These are phyloP conservation scores for Neobulgaria alba DNA, from an alignment of 2,329 filamentous ascomycete species.

Conservation along the genomic window DNA sequence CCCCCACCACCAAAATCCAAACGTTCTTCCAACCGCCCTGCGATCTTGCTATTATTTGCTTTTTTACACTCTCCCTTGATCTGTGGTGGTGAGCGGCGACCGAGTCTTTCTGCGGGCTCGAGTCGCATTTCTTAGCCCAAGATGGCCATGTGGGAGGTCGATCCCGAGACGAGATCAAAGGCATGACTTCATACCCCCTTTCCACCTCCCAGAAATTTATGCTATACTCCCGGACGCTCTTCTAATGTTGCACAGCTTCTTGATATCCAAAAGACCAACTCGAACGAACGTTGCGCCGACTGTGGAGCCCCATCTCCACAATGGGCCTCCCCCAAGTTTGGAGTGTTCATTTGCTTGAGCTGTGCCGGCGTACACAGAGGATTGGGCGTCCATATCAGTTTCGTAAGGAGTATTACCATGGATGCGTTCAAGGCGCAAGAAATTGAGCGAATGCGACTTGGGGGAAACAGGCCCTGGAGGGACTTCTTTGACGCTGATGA, in stretches of 20 bases:
- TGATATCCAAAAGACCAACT: constrained; percentile 80
- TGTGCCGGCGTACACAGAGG: constrained; percentile 93
- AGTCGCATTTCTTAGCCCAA: no score
- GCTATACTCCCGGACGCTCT: not conserved
- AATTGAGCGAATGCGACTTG: constrained; percentile 86
- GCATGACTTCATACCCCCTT: constrained; percentile 38
- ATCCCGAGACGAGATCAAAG: constrained; percentile 94
- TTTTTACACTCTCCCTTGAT: no score
- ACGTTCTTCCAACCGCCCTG: no score
- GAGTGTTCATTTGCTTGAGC: constrained; percentile 95
- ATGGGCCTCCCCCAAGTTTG: constrained; percentile 97
- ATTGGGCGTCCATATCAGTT: constrained; percentile 95
- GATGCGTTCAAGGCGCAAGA: constrained; percentile 93
- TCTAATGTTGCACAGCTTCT: constrained; percentile 54
- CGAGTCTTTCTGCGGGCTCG: no score
- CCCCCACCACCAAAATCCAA: no score
- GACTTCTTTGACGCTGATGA: constrained; percentile 73
- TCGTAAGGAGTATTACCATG: constrained; percentile 96
- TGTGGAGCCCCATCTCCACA: constrained; percentile 93
- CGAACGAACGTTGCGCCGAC: constrained; percentile 88
- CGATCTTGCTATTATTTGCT: no score
- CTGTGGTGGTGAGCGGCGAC: no score
- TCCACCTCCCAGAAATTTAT: not conserved
- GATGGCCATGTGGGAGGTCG: constrained; percentile 95
- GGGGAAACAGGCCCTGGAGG: constrained; percentile 83